Conservation (phyloP, 2,329 filamentous ascomycete species). For the Fusarium sp. region DNA sequence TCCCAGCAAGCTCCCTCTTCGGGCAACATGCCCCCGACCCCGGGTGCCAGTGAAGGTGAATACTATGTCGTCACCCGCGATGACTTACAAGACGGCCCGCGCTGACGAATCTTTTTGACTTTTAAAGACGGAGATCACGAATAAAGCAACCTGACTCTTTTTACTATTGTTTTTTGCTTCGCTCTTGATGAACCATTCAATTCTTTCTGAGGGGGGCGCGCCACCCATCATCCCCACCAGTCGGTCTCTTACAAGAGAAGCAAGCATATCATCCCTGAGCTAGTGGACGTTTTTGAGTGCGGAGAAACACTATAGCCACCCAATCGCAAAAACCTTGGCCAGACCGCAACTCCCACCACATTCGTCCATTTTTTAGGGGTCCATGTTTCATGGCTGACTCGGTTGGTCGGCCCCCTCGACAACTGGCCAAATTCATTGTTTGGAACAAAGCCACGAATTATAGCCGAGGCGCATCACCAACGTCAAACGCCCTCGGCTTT, state of each 20-base stretch:
- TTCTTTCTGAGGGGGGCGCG: slow-evolving; percentile 19
- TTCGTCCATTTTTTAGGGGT: slow-evolving; percentile 23
- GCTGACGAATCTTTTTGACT: slow-evolving; percentile 49
- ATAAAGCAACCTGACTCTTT: slow-evolving; percentile 40
- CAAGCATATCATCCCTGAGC: slow-evolving; percentile 16
- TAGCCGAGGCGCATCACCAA: slow-evolving; percentile 23
- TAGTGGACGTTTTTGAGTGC: slow-evolving; percentile 24
- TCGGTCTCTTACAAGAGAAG: slow-evolving; percentile 27
- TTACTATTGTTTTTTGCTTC: slow-evolving; percentile 10
- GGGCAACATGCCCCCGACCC: slow-evolving; percentile 71
- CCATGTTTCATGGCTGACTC: slow-evolving; percentile 30
- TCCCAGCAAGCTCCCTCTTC: slow-evolving; percentile 64
- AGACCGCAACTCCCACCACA: slow-evolving; percentile 18
- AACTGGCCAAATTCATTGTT: slow-evolving; percentile 29
- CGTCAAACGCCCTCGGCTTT: slow-evolving; percentile 18
- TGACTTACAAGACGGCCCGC: slow-evolving; percentile 48
- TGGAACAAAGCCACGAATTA: slow-evolving; percentile 29
- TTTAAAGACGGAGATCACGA: slow-evolving; percentile 55
- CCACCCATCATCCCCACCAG: slow-evolving; percentile 2
- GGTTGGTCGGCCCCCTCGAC: slow-evolving; percentile 23
- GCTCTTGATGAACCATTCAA: slow-evolving; percentile 23
- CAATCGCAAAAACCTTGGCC: slow-evolving; percentile 7
- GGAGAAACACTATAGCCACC: slow-evolving; percentile 13
- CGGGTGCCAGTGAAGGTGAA: slow-evolving; percentile 73
- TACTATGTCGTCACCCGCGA: slow-evolving; percentile 56